Evolutionary conservation across 176 grass and related monocot species (phyloP).

Genomic region (Oryza coarctata): DNA sequence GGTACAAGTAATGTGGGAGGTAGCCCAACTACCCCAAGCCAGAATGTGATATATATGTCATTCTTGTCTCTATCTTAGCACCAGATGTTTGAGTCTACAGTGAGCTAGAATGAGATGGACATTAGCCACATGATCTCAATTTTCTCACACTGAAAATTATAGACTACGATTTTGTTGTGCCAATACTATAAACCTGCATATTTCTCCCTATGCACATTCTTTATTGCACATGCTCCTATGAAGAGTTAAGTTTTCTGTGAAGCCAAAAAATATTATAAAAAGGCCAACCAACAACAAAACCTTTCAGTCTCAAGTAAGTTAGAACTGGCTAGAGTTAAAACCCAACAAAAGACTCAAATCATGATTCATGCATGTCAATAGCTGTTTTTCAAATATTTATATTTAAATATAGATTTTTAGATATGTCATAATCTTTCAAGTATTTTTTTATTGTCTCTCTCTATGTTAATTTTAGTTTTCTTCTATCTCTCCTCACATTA

Average conservation of each 20-base stretch:
- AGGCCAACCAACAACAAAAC: too few relatives aligned
- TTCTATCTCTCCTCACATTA: too few relatives aligned
- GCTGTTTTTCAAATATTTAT: too few relatives aligned
- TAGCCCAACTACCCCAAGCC: slow-evolving; percentile 49
- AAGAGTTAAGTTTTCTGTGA: slow-evolving; percentile 33
- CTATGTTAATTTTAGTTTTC: too few relatives aligned
- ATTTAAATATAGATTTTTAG: too few relatives aligned
- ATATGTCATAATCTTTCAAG: too few relatives aligned
- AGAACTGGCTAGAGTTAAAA: too few relatives aligned
- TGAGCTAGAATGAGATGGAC: slow-evolving; percentile 18
- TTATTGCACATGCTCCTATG: slow-evolving; percentile 40
- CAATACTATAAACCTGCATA: slow-evolving; percentile 31
- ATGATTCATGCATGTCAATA: too few relatives aligned
- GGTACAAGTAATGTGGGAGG: slow-evolving; percentile 22
- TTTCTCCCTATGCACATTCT: slow-evolving; percentile 40
- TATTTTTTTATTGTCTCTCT: too few relatives aligned
- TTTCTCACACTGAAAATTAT: slow-evolving; percentile 23
- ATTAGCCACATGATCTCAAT: slow-evolving; percentile 31
- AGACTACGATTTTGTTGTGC: slow-evolving; percentile 30
- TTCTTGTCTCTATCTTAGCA: slow-evolving; percentile 43
- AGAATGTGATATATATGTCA: slow-evolving; percentile 42
- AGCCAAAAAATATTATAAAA: slow-evolving; percentile 18
- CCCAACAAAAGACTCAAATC: too few relatives aligned
- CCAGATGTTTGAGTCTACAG: slow-evolving; percentile 26
- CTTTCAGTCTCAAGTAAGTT: too few relatives aligned